A percentile compares a stretch with the other conserved stretches of the same genome.
Conservation (phyloP, 306 rosid genomes). For the Spatholobus suberectus region DNA sequence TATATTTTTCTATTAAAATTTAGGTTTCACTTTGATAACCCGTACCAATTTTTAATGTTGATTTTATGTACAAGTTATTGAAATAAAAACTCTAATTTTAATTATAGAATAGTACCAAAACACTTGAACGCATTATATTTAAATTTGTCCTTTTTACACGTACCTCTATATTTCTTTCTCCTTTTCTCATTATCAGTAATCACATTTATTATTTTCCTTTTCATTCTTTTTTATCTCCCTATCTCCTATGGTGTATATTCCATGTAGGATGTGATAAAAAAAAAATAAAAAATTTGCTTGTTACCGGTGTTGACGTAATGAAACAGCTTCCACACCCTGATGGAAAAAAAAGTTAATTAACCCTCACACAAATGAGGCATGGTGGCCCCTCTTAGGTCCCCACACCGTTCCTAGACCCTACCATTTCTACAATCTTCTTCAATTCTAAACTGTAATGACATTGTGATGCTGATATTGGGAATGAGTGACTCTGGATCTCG, state of each 20-base stretch:
- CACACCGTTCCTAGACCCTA: conserved; percentile 55
- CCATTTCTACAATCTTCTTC: conserved; percentile 49
- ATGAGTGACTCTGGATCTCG: conserved; percentile 39
- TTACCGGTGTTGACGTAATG: conserved; percentile 8
- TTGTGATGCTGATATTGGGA: not conserved
- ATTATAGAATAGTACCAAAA: not conserved
- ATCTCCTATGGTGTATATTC: not conserved
- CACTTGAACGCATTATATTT: too few species aligned
- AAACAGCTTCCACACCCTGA: not conserved
- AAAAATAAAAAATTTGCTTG: not conserved
- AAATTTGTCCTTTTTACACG: too few species aligned
- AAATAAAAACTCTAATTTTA: not conserved
- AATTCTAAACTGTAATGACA: conserved; percentile 34
- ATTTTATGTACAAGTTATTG: not conserved
- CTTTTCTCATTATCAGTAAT: not conserved
- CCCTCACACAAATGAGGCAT: not conserved
- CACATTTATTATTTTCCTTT: not conserved
- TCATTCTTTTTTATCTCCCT: not conserved
- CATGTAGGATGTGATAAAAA: not conserved
- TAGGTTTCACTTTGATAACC: not conserved
- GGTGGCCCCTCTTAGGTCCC: conserved; percentile 19
- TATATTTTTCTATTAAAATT: too few species aligned
- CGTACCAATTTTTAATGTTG: too few species aligned
- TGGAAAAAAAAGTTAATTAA: not conserved
- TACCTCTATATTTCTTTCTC: not conserved